Evolutionary conservation across 257 asterid species (phyloP).

Genomic region (Leonotis leonurus): DNA sequence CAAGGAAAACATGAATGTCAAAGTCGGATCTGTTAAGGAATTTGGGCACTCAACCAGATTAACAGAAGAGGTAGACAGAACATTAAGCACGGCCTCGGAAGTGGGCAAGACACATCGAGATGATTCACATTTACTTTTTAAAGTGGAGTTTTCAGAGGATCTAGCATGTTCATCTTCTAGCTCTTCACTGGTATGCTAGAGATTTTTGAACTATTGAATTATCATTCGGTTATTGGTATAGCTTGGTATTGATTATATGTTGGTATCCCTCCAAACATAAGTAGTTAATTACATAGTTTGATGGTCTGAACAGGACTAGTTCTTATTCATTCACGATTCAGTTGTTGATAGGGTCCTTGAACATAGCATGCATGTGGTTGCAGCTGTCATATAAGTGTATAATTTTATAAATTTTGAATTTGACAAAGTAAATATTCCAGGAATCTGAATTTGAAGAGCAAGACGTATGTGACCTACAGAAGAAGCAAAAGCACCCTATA

Average conservation of each 20-base stretch:
- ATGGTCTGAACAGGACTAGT: background rate
- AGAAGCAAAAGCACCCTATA: conserved; percentile 40
- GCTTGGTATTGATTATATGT: too few relatives aligned
- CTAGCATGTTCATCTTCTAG: conserved; percentile 31
- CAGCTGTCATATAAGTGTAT: background rate
- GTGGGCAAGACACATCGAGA: conserved; percentile 31
- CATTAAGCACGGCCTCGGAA: conserved; percentile 13
- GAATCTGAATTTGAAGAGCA: conserved; percentile 29
- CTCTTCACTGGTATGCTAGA: conserved; percentile 45
- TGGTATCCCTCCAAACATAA: background rate
- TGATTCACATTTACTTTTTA: conserved; percentile 27
- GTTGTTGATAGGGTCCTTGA: background rate
- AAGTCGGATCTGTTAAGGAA: conserved; percentile 25
- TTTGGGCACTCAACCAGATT: conserved; percentile 21
- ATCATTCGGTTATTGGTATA: too few relatives aligned
- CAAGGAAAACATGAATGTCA: conserved; percentile 29
- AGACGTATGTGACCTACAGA: conserved; percentile 20
- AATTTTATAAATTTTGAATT: conserved; percentile 15
- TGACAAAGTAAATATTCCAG: conserved; percentile 34
- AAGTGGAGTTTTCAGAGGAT: conserved; percentile 20
- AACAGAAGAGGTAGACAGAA: conserved; percentile 20
- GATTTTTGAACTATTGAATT: conserved; percentile 13
- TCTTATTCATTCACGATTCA: background rate
- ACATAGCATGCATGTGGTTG: conserved; percentile 9
- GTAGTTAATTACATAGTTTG: background rate